These are phyloP conservation scores for Dianthus caryophyllus DNA, from an alignment of 148 eudicot species.

Conservation along the genomic window DNA sequence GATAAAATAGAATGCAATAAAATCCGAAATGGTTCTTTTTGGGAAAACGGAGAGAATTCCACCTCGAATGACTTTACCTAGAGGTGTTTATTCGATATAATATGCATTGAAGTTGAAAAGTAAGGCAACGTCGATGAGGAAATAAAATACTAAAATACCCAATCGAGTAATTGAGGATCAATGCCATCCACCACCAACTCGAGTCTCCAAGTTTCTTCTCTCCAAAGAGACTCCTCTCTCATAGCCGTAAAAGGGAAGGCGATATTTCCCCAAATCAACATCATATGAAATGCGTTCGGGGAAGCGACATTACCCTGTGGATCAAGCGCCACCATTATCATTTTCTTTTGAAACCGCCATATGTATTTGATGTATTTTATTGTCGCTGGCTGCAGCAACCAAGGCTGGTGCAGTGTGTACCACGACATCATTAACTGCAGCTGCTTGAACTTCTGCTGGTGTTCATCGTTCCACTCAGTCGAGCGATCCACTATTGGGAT, in stretches of 20 bases:
- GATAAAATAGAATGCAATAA: too few relatives aligned
- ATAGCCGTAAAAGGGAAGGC: conserved; percentile 65
- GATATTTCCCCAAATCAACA: conserved; percentile 72
- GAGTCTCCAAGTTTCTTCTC: conserved; percentile 66
- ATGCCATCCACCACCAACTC: conserved; percentile 63
- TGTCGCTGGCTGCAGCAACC: conserved; percentile 63
- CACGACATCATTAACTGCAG: conserved; percentile 69
- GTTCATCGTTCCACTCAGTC: conserved; percentile 42
- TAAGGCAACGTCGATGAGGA: neutral
- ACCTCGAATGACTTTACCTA: too few relatives aligned
- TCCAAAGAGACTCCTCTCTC: conserved; percentile 71
- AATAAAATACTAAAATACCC: too few relatives aligned
- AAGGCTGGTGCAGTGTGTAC: conserved; percentile 65
- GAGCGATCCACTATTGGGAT: conserved; percentile 57
- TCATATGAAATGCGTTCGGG: conserved; percentile 73
- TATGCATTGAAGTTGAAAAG: neutral
- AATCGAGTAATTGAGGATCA: conserved; percentile 36
- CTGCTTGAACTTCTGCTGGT: conserved; percentile 38
- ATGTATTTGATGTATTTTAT: conserved; percentile 63
- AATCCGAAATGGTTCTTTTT: too few relatives aligned
- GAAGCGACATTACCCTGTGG: conserved; percentile 70
- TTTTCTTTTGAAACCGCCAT: conserved; percentile 64
- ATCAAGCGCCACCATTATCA: conserved; percentile 68
- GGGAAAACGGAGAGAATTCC: too few relatives aligned
- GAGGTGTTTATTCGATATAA: too few relatives aligned